Evolutionary conservation across 495 filamentous ascomycete species (phyloP).

Genomic region (Viridothelium virens): DNA sequence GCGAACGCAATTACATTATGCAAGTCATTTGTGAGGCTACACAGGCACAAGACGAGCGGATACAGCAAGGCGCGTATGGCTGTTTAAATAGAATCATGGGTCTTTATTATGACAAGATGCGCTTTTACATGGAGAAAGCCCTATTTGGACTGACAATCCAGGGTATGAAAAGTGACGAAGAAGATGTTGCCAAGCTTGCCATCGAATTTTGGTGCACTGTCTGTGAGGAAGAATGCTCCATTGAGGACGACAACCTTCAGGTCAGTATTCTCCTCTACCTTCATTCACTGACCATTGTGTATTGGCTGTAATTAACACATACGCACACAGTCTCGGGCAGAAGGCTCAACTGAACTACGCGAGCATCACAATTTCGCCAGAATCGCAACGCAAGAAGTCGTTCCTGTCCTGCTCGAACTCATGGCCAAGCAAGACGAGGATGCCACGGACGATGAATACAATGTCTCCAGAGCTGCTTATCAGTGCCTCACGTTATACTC

Average conservation of each 20-base stretch:
- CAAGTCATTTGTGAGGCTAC: constrained; percentile 99
- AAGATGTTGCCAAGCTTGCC: constrained; percentile 94
- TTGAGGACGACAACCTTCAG: constrained; percentile 92
- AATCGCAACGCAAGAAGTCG: constrained; percentile 82
- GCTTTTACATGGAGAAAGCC: constrained; percentile 99
- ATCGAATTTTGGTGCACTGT: constrained; percentile 99
- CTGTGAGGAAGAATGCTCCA: constrained; percentile 94
- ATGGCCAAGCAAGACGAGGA: constrained; percentile 97
- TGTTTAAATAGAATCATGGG: constrained; percentile 98
- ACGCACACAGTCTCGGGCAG: constrained; percentile 46
- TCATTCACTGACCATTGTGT: too few species aligned
- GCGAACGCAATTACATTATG: constrained; percentile 99
- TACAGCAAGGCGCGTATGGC: constrained; percentile 91
- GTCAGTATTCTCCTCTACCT: constrained; percentile 38
- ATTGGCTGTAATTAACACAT: background rate
- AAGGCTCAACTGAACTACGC: constrained; percentile 67
- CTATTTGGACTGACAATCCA: constrained; percentile 96
- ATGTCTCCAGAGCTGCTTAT: constrained; percentile 87
- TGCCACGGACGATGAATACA: constrained; percentile 93
- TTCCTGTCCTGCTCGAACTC: constrained; percentile 79
- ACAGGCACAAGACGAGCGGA: constrained; percentile 76
- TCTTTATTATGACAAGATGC: constrained; percentile 98
- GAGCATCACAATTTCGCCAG: constrained; percentile 87
- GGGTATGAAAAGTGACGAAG: constrained; percentile 96
- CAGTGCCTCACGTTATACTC: constrained; percentile 94